These are phyloP conservation scores for Penicillium manginii DNA, from an alignment of 495 filamentous ascomycete genomes.

Conservation along the genomic window DNA sequence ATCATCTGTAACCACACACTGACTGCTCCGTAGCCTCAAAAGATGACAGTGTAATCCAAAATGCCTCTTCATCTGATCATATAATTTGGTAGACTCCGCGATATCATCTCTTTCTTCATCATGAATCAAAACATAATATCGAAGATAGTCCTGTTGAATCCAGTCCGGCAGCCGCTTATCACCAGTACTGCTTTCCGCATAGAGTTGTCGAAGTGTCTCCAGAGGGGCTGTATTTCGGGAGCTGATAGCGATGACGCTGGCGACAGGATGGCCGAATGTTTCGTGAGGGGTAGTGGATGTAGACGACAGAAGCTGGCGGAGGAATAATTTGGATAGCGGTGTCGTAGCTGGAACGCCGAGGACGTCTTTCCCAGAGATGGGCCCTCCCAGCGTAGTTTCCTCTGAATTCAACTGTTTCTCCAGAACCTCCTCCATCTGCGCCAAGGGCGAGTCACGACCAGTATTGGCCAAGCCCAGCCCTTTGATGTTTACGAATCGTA, in stretches of 20 bases:
- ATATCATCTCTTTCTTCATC: constrained; percentile 96
- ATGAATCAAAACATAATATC: constrained; percentile 97
- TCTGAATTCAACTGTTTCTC: constrained; percentile 46
- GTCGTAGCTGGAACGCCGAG: constrained; percentile 44
- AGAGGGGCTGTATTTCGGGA: constrained; percentile 80
- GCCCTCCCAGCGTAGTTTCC: constrained; percentile 36
- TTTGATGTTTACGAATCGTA: constrained; percentile 72
- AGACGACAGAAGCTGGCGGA: constrained; percentile 81
- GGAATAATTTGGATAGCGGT: constrained; percentile 78
- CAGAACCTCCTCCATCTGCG: constrained; percentile 64
- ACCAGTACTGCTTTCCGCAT: constrained; percentile 73
- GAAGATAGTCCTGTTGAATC: constrained; percentile 84
- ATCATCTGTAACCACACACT: constrained; percentile 89
- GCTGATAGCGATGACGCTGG: constrained; percentile 94
- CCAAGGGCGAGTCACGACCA: constrained; percentile 37
- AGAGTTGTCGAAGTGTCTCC: constrained; percentile 80
- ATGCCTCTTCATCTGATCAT: constrained; percentile 97
- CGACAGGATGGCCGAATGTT: constrained; percentile 92
- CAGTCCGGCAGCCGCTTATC: constrained; percentile 71
- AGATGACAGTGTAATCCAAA: constrained; percentile 96
- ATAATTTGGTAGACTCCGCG: constrained; percentile 80
- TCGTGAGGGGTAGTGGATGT: constrained; percentile 79
- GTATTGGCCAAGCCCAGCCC: constrained; percentile 23
- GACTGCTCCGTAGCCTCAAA: constrained; percentile 78
- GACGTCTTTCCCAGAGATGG: constrained; percentile 40